Evolutionary conservation across 2,329 filamentous ascomycete species (phyloP), one percentile per base, ranked within the genome.

Genomic region (Raffaelea arxii): DNA sequence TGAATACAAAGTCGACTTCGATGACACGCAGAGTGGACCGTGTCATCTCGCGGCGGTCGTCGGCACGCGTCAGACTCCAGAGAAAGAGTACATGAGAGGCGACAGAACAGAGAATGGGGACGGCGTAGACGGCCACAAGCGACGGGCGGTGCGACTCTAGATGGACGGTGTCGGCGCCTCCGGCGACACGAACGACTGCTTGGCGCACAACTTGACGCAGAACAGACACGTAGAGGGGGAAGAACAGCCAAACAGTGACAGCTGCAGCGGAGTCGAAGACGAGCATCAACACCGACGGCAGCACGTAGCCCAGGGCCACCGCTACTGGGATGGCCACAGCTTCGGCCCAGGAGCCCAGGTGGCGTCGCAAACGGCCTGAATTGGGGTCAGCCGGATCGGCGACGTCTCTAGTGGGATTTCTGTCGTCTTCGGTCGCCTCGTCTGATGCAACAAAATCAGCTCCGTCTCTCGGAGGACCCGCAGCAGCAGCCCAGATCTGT

Each of bases 271-370:
- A 52, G 42, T 62, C 62, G 41, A 65, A 52, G n/a, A 62, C 52
- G n/a, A 77, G 62, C 67, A 75, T 70, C 27, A 68, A 49, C 4
- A 66, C 35, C 1, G 70, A 68, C 0, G 73, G 73, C 2, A 71
- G 50, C 38, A 71, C 61, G 52, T 65, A 76, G 27, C 73, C 73
- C 10, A 72, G 41, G 0, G 66, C 63, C 0, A 77, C 67, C 22
- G 68, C 69, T 23, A 68, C 53, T 7, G 74, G 72, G 19, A 77
- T 74, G 23, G 78, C 78, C 47, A 79, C 67, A 49, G 75, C 72
- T 58, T 84, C 80, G 3, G 74, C 63, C 21, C 59, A 60, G 6
- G 63, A 61, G 11, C 46, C 37, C 12, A 76, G 58, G 48, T 68
- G 65, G 9, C 70, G 64, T 49, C 57, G 51, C 30, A 57, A 47